Evolutionary conservation across 202 grass and related monocot species (phyloP).

Genomic region (Saccharum hybrid): DNA sequence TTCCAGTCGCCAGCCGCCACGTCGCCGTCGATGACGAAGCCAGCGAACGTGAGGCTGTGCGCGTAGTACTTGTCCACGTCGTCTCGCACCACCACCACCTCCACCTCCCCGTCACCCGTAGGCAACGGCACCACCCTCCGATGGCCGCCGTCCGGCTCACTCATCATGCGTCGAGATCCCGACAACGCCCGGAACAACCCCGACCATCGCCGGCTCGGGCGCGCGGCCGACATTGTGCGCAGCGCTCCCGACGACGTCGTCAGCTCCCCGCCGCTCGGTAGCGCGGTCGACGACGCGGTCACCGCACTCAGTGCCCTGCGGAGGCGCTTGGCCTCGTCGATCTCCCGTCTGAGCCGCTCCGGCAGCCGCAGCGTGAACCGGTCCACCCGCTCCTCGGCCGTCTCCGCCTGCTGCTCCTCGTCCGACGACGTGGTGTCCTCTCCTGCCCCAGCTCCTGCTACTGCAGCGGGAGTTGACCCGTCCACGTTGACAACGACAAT

Average conservation of each 20-base stretch:
- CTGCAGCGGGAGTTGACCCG: slow-evolving; percentile 31
- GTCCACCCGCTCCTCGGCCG: slow-evolving; percentile 60
- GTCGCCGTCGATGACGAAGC: slow-evolving; percentile 76
- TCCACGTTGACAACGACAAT: slow-evolving; percentile 26
- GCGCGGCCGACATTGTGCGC: slow-evolving; percentile 64
- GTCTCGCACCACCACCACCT: slow-evolving; percentile 27
- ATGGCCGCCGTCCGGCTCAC: slow-evolving; percentile 7
- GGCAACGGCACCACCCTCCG: slow-evolving; percentile 43
- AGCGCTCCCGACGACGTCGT: slow-evolving; percentile 43
- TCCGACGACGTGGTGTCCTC: neutral
- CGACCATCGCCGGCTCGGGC: slow-evolving; percentile 47
- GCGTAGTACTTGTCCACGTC: slow-evolving; percentile 52
- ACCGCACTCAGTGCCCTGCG: slow-evolving; percentile 68
- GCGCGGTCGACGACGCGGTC: slow-evolving; percentile 5
- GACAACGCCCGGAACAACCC: slow-evolving; percentile 38
- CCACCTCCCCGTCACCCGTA: neutral
- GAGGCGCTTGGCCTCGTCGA: slow-evolving; percentile 57
- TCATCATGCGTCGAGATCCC: slow-evolving; percentile 1
- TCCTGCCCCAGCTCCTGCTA: neutral
- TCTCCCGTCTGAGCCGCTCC: slow-evolving; percentile 56
- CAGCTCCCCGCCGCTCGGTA: slow-evolving; percentile 33
- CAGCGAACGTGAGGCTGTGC: slow-evolving; percentile 65
- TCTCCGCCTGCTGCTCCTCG: slow-evolving; percentile 36
- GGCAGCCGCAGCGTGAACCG: slow-evolving; percentile 74
- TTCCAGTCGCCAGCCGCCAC: slow-evolving; percentile 70